Base-by-base conservation (phyloP, 805 yeast species). In the Yarrowia sp. region DNA sequence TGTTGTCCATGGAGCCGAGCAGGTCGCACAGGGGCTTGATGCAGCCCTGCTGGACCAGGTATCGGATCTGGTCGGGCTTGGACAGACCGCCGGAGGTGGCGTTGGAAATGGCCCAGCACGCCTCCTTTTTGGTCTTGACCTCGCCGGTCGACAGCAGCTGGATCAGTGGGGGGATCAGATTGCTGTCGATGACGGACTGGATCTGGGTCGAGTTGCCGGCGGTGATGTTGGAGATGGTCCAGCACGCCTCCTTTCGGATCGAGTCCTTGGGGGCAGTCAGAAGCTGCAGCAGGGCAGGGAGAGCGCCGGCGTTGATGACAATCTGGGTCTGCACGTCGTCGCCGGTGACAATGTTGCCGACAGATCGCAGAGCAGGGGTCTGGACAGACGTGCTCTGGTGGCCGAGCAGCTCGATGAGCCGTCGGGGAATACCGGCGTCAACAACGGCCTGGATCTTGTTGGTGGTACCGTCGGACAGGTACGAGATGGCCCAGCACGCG, bases 91-190 rank as follows among this genome's bases (percentile, higher is more conserved):
- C 98, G 9, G 97, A 89, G 15, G 97, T 90, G 42, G 99, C 98
- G 75, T 95, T 95, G 33, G 98, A 92, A 70, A 95, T 89, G 39
- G 98, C 98, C 99, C 99, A 95, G 82, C 98, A 93, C 3, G 99
- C 99, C 80, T 95, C 99, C 78, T 93, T 95, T 76, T 90, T 90
- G 39, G 98, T 93, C 81, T 92, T 92, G 81, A 92, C 92, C 74
- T 93, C 98, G 67, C 95, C 97, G 65, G 84, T 82, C 44, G 83
- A 79, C 75, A 95, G 82, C 68, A 87, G 79, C 75, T 92, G 87
- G 71, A 95, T 86, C 69, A 90, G 83, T 66, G 92, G 96, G 44
- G 98, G 99, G 69, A 95, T 87, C 75, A 95, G 82, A 79, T 95
- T 95, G 67, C 93, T 87, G 75, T 92, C 97, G 72, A 95, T 92